Evolutionary conservation across 192 early-diverging fungal genomes (phyloP).

Genomic region (Rhizophagus clarus): DNA sequence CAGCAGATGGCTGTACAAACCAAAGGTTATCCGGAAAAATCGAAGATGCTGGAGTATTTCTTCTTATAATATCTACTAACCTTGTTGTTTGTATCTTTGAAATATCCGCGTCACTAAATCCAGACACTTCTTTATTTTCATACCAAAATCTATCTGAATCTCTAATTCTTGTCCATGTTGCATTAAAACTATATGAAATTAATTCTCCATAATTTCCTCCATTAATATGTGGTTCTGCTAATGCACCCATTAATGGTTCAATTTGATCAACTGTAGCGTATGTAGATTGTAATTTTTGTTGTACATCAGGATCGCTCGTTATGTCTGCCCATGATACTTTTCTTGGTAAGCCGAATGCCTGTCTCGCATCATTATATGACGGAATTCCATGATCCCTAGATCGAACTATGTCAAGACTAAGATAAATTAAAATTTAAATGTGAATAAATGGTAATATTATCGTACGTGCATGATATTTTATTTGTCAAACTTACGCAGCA

Average conservation of each 20-base stretch:
- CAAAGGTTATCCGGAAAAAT: not conserved
- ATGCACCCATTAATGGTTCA: slow-evolving; percentile 25
- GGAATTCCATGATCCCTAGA: not conserved
- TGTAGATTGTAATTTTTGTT: not conserved
- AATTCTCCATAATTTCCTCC: slow-evolving; percentile 21
- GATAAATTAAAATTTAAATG: not conserved
- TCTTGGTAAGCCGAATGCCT: not conserved
- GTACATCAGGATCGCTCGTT: not conserved
- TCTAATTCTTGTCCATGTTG: slow-evolving; percentile 29
- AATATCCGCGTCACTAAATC: not conserved
- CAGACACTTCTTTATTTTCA: slow-evolving; percentile 34
- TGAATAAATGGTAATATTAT: not conserved
- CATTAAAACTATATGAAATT: not conserved
- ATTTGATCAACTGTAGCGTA: slow-evolving; percentile 10
- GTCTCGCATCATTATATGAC: not conserved
- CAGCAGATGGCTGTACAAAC: not conserved
- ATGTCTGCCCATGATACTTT: not conserved
- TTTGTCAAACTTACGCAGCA: not conserved
- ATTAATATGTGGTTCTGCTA: not conserved
- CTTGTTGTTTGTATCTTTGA: not conserved
- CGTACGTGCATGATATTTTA: not conserved
- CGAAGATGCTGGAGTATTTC: not conserved
- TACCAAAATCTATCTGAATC: slow-evolving; percentile 61
- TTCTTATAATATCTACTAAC: not conserved
- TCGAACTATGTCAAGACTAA: not conserved